Evolutionary conservation across 2,329 filamentous ascomycete genomes (phyloP).

Genomic region (Trichoderma breve): DNA sequence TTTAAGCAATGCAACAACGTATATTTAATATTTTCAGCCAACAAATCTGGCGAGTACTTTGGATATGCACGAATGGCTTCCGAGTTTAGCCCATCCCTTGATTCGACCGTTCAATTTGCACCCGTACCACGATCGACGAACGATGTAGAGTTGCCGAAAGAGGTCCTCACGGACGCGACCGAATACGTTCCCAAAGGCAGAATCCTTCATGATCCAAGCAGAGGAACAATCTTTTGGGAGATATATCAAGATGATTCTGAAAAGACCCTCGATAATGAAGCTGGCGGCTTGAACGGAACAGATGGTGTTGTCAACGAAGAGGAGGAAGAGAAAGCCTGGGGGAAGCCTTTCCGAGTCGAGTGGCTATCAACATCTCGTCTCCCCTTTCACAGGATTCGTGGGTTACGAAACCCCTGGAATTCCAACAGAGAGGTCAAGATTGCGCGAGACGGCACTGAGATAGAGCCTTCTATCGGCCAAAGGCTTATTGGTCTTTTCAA

Average conservation of each 20-base stretch:
- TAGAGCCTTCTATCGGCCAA: constrained; percentile 78
- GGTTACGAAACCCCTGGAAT: constrained; percentile 90
- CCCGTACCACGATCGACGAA: constrained; percentile 59
- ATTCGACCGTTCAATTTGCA: constrained; percentile 66
- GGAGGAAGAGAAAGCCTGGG: constrained; percentile 61
- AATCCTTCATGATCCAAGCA: constrained; percentile 87
- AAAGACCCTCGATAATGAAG: constrained; percentile 46
- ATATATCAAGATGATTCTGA: constrained; percentile 60
- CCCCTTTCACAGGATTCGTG: constrained; percentile 85
- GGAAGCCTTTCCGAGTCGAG: constrained; percentile 86
- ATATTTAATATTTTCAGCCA: constrained; percentile 91
- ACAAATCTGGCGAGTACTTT: constrained; percentile 96
- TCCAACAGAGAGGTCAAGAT: constrained; percentile 95
- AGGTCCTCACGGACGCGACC: constrained; percentile 76
- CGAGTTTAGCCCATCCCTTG: constrained; percentile 73
- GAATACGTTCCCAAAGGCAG: constrained; percentile 75
- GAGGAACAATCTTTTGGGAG: constrained; percentile 98
- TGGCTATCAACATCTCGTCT: constrained; percentile 83
- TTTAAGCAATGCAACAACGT: constrained; percentile 75
- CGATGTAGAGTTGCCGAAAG: constrained; percentile 69
- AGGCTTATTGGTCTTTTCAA: constrained; percentile 79
- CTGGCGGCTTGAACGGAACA: constrained; percentile 38
- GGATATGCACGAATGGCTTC: constrained; percentile 91
- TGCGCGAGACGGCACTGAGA: constrained; percentile 87
- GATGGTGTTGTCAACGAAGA: constrained; percentile 40